Base-by-base conservation (phyloP, 768 basidiomycete genomes). In the Terana coerulea region DNA sequence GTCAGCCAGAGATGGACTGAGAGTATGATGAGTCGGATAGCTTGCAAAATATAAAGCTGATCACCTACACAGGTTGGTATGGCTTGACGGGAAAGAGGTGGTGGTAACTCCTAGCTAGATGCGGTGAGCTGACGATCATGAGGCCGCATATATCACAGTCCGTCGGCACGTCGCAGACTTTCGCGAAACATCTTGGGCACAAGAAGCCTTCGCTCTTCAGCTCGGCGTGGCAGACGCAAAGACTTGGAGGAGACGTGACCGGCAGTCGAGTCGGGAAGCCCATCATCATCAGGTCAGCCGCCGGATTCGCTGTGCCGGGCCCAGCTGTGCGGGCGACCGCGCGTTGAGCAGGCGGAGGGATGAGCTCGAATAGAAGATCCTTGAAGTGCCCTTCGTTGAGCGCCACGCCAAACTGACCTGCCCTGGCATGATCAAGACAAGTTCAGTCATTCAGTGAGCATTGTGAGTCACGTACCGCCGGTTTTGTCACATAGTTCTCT, bases 271-370 rank as follows among this genome's bases (percentile, higher is more conserved):
- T 92, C 1, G 97, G 97, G 69, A 99, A 99, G 8, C 97, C 97
- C 92, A 99, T 98, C 80, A 97, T 89, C 89, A 99, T 97, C 47
- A 99, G 74, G 70, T 98, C 95, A 0, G 91, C 86, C 0, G 86
- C 80, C 19, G 80, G 79, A 55, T 84, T 87, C 10, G 73, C 68
- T 10, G 68, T 64, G 4, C 75, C 69, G 43, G 72, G 73, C 0
- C 75, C 77, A 3, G 73, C 64, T 2, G 73, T 62, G 25, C 81
- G 76, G 5, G 75, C 65, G 19, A 81, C 56, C 3, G 80, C 74
- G 5, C 78, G 79, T 63, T 91, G 88, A 0, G 94, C 92, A 0
- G 97, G 97, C 0, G 97, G 97, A 17, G 95, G 93, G 19, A 99
- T 86, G 21, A 91, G 81, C 61, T 98, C 97, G 69, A 98, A 98